phyloP scores from a whole-genome alignment of 139 green algal species.

The Bryopsis sp. region DNA sequence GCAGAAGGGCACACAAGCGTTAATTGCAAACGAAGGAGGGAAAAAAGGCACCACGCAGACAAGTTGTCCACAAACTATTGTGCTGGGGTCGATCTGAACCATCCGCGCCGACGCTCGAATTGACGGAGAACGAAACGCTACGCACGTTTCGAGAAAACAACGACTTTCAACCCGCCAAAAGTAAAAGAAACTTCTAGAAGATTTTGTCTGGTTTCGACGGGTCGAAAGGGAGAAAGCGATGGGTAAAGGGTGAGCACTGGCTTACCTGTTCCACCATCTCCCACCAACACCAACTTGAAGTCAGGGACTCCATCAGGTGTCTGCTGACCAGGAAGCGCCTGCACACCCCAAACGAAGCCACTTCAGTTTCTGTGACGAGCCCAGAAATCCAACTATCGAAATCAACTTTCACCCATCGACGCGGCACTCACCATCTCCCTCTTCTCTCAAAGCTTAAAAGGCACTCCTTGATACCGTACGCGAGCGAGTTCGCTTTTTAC shows the following conservation, averaged over 20 bases:
- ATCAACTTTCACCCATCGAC: too few relatives aligned
- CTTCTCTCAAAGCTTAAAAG: too few relatives aligned
- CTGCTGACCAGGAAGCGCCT: not conserved
- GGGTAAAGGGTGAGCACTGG: not conserved
- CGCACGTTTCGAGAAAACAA: not conserved
- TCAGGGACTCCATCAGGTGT: not conserved
- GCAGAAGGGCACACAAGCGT: constrained; percentile 11
- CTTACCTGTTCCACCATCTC: constrained; percentile 91
- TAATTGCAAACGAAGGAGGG: not conserved
- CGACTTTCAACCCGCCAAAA: not conserved
- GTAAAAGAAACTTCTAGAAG: too few relatives aligned
- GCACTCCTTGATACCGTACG: too few relatives aligned
- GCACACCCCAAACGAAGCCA: too few relatives aligned
- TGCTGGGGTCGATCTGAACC: not conserved
- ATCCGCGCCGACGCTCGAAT: not conserved
- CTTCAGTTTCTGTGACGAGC: too few relatives aligned
- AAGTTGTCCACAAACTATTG: not conserved
- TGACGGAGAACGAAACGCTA: not conserved
- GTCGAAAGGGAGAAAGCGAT: not conserved
- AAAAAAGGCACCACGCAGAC: not conserved
- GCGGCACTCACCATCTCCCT: too few relatives aligned
- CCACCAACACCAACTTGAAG: constrained; percentile 98
- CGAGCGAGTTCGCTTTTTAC: too few relatives aligned
- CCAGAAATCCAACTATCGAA: too few relatives aligned
- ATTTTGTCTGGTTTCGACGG: too few relatives aligned